phyloP scores from a whole-genome alignment of 2,329 filamentous ascomycete genomes.

The Botrytis sinoallii region DNA sequence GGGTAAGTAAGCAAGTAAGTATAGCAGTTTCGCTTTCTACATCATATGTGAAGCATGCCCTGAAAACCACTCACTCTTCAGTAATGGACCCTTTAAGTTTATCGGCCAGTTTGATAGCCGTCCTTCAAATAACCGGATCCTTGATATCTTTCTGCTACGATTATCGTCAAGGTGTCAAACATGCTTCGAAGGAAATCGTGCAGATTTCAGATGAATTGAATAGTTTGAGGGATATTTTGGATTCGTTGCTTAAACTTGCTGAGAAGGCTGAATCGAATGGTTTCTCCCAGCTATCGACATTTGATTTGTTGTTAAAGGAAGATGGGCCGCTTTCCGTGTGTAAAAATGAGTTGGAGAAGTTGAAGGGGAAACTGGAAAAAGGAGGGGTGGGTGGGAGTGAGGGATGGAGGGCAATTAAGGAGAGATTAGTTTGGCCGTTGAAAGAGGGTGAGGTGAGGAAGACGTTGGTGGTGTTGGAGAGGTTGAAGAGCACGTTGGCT shows the following conservation, averaged over 20 bases:
- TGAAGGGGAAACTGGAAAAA: conserved; percentile 24
- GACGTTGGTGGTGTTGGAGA: conserved; percentile 24
- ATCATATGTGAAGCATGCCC: neutral
- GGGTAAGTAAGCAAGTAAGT: neutral
- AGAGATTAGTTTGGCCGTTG: conserved; percentile 26
- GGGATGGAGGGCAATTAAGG: conserved; percentile 25
- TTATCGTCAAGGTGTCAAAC: conserved; percentile 26
- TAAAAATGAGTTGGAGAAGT: conserved; percentile 20
- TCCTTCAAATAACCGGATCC: conserved; percentile 27
- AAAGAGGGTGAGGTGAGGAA: conserved; percentile 25
- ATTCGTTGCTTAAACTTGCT: conserved; percentile 25
- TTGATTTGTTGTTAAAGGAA: conserved; percentile 22
- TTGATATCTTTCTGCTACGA: conserved; percentile 30
- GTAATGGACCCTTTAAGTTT: conserved; percentile 29
- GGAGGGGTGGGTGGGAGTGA: neutral
- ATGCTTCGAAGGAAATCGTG: conserved; percentile 24
- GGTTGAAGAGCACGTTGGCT: conserved; percentile 26
- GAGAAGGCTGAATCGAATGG: conserved; percentile 20
- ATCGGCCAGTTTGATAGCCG: conserved; percentile 28
- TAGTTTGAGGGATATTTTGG: conserved; percentile 24
- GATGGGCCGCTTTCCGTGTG: conserved; percentile 25
- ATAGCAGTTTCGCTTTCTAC: neutral
- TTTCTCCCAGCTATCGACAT: conserved; percentile 17
- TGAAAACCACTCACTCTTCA: too few relatives aligned
- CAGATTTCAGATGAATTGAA: conserved; percentile 27